Percentiles rank a stretch among this genome's conserved stretches.
Conservation (phyloP, 257 asterid species). For the Solanum etuberosum region DNA sequence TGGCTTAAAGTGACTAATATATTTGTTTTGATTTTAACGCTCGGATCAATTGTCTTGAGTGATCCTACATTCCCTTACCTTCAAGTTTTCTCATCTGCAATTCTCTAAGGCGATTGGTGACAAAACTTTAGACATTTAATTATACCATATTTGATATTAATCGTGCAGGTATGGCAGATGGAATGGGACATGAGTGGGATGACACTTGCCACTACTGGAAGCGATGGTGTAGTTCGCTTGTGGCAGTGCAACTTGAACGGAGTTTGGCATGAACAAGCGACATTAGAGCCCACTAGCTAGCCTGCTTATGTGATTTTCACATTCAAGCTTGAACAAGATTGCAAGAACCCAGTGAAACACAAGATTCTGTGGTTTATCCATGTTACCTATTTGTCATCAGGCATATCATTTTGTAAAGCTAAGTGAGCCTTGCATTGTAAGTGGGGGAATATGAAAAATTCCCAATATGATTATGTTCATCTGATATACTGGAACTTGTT, state of each 20-base stretch:
- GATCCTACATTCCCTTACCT: neutral
- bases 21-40: neutral
- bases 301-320: neutral
- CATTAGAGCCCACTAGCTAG: slow-evolving; percentile 40
- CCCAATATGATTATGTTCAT: neutral
- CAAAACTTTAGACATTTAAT: neutral
- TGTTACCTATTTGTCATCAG: neutral
- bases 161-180: slow-evolving; percentile 70
- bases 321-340: neutral
- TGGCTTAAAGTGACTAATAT: neutral
- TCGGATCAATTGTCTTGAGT: neutral
- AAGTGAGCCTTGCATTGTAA: neutral
- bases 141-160: neutral
- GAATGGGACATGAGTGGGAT: slow-evolving; percentile 98
- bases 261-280: slow-evolving; percentile 70
- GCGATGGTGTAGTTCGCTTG: slow-evolving; percentile 64
- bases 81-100: neutral
- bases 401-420: neutral
- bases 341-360: neutral
- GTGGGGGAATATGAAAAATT: neutral
- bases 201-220: slow-evolving; percentile 79
- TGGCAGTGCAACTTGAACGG: slow-evolving; percentile 86
- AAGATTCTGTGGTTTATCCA: neutral
- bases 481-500: neutral
- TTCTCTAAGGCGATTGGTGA: neutral